Percentiles rank a stretch among this genome's conserved stretches.
These are phyloP conservation scores for Puya raimondii DNA, from an alignment of 176 grass and related monocot species.

Conservation along the genomic window DNA sequence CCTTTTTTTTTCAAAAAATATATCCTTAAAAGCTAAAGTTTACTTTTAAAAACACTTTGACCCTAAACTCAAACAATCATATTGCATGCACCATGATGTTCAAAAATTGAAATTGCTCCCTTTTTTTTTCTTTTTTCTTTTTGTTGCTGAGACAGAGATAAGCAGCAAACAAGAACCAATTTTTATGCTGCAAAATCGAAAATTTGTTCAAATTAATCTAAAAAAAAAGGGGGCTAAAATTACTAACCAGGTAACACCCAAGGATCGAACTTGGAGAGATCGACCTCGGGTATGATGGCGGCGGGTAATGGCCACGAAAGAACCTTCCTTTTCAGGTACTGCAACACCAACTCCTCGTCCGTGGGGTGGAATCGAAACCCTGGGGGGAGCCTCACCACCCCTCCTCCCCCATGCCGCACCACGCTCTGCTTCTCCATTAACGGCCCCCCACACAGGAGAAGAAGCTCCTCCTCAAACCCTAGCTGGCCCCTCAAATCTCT, in stretches of 20 bases:
- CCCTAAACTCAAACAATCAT: too few species aligned
- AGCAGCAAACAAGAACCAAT: background rate
- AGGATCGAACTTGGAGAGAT: conserved; percentile 30
- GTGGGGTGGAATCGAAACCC: conserved; percentile 36
- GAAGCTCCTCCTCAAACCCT: too few species aligned
- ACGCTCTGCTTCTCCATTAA: conserved; percentile 14
- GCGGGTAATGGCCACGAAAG: conserved; percentile 26
- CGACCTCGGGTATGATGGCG: conserved; percentile 28
- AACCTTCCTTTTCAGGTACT: conserved; percentile 34
- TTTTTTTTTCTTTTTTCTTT: too few species aligned
- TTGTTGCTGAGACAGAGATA: too few species aligned
- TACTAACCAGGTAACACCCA: conserved; percentile 27
- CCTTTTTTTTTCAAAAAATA: too few species aligned
- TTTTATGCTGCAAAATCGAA: background rate
- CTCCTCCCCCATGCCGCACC: background rate
- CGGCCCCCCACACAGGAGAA: too few species aligned
- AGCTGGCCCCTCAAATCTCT: too few species aligned
- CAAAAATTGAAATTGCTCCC: background rate
- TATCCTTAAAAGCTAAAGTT: too few species aligned
- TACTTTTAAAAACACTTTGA: too few species aligned
- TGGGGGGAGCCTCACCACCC: conserved; percentile 18
- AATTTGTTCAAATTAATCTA: background rate
- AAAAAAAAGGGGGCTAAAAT: background rate
- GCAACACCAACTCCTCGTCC: conserved; percentile 29
- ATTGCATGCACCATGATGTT: background rate